These are phyloP conservation scores for Arabidopsis arenosa DNA, from an alignment of 345 rosid species.

Conservation along the genomic window DNA sequence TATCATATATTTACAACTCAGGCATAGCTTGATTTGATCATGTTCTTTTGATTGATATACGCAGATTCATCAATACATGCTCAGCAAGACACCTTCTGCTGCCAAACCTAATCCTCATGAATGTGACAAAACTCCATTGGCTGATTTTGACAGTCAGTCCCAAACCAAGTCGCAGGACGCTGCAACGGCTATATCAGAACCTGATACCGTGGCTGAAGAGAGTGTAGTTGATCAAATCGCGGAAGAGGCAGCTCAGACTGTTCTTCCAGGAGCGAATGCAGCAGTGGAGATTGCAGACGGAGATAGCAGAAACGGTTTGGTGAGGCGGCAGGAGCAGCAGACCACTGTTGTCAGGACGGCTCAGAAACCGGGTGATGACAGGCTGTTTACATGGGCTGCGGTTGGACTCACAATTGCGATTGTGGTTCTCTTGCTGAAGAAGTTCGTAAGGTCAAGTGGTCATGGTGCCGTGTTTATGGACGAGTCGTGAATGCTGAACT, in stretches of 20 bases:
- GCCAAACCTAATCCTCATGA: slow-evolving; percentile 52
- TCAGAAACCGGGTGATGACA: slow-evolving; percentile 69
- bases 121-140: neutral
- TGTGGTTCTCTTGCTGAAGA: slow-evolving; percentile 81
- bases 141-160: slow-evolving; percentile 21
- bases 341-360: slow-evolving; percentile 28
- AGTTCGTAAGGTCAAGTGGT: slow-evolving; percentile 81
- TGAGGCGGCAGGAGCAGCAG: slow-evolving; percentile 13
- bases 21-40: neutral
- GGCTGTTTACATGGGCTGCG: slow-evolving; percentile 86
- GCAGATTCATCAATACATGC: slow-evolving; percentile 90
- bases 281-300: slow-evolving; percentile 37
- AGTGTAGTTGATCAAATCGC: slow-evolving; percentile 52
- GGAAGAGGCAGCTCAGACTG: slow-evolving; percentile 45
- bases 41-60: neutral
- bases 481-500: slow-evolving; percentile 30
- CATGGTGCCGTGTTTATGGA: slow-evolving; percentile 84
- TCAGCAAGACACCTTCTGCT: slow-evolving; percentile 74
- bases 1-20: neutral
- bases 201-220: slow-evolving; percentile 44
- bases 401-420: slow-evolving; percentile 90
- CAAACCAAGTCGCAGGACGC: slow-evolving; percentile 11
- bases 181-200: slow-evolving; percentile 21
- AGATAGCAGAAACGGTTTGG: neutral
- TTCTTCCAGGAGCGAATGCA: slow-evolving; percentile 36